Base-by-base conservation (phyloP, 1,284 basidiomycete species). In the Boletus smithii region DNA sequence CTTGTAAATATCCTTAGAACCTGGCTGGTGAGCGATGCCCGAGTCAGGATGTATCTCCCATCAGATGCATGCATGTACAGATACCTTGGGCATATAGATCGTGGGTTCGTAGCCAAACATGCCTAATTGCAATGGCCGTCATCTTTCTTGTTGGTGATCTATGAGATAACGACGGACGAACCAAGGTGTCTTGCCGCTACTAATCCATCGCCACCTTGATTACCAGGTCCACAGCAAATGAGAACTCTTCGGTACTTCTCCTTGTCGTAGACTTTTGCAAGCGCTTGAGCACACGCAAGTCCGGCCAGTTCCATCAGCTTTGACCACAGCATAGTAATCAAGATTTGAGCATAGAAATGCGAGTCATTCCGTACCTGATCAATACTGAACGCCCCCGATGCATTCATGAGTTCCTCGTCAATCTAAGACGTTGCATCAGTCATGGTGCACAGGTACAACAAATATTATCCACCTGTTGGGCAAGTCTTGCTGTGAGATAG, bases 251-350 rank as follows among this genome's bases (percentile, higher is more conserved):
- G 75, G 63, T 89, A 80, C 42, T 74, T 79, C 2, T 80, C 74
- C 24, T 75, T 80, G 20, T 76, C 76, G 63, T 91, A 98, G 2
- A 85, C 83, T 16, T 76, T 85, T 13, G 85, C 85, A 1, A 98
- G 73, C 0, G 90, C 81, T 67, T 95, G 91, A 0, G 97, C 97
- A 61, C 95, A 97, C 0, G 95, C 87, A 13, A 98, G 73, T 0
- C 97, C 97, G n/a, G 97, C 97, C 3, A 99, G 80, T 64, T 99
- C 95, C 95, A 99, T 99, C 23, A 99, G 73, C 90, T 97, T 53
- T 18, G 42, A 23, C 16, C 42, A 48, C 22, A 31, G 31, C 35
- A 49, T 37, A 14, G 14, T 30, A 43, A 31, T 50, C 38, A 53
- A 38, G 16, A 16, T 30, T 31, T 16, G 10, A 35, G 11, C 27